These are phyloP conservation scores for Lithohypha guttulata DNA, from an alignment of 2,329 filamentous ascomycete genomes.

Conservation along the genomic window DNA sequence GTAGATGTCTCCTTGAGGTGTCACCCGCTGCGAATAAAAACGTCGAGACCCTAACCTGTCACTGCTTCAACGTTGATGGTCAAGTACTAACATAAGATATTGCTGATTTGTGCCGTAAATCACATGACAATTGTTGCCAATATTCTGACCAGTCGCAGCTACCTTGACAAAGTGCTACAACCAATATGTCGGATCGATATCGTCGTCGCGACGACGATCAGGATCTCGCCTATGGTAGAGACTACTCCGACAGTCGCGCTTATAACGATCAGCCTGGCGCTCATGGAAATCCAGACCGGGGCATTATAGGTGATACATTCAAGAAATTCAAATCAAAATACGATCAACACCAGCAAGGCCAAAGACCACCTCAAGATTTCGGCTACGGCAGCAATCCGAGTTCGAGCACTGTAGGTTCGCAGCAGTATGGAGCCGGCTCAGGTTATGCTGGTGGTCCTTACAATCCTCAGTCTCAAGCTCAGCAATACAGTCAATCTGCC, in stretches of 20 bases:
- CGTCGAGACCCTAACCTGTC: no score
- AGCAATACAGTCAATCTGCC: conserved; percentile 9
- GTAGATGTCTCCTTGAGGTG: no score
- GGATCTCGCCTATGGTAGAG: conserved; percentile 46
- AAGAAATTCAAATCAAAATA: conserved; percentile 36
- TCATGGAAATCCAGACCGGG: conserved; percentile 34
- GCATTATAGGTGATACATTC: conserved; percentile 44
- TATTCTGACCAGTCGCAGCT: no score
- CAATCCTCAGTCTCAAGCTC: conserved; percentile 1
- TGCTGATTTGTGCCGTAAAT: no score
- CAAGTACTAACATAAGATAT: no score
- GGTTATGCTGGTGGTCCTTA: conserved; percentile 2
- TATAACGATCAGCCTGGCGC: conserved; percentile 23
- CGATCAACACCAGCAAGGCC: conserved; percentile 18
- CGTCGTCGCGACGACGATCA: conserved; percentile 37
- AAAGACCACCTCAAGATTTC: conserved; percentile 22
- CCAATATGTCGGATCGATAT: conserved; percentile 14
- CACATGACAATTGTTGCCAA: no score
- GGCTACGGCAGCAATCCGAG: conserved; percentile 19
- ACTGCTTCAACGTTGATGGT: no score
- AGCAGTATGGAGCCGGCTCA: conserved; percentile 4
- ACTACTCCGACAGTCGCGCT: conserved; percentile 29
- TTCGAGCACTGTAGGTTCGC: conserved; percentile 21
- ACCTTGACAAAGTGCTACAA: not conserved
- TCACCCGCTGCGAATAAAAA: no score